Percentiles rank a stretch among this genome's conserved stretches.
These are phyloP conservation scores for Aspergillus hancockii DNA, from an alignment of 495 filamentous ascomycete genomes.

Conservation along the genomic window DNA sequence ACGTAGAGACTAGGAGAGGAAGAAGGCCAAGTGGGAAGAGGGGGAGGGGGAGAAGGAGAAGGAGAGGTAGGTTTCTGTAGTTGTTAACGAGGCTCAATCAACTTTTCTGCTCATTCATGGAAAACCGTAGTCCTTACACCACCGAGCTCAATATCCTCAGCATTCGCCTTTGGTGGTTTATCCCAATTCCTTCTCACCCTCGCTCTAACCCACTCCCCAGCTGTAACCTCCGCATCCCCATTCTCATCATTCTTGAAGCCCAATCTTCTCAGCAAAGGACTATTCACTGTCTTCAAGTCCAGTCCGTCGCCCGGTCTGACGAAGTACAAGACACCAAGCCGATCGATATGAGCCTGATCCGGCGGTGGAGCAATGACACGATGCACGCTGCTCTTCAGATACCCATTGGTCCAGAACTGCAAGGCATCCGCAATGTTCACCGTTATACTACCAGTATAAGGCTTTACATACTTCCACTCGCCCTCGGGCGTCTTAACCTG, in stretches of 20 bases:
- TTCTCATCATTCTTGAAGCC: conserved; percentile 18
- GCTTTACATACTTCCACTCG: conserved; percentile 51
- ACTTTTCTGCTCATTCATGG: neutral
- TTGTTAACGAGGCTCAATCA: too few relatives aligned
- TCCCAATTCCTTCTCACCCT: conserved; percentile 9
- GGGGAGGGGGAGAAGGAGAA: too few relatives aligned
- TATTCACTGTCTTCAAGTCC: conserved; percentile 19
- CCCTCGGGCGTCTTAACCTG: conserved; percentile 49
- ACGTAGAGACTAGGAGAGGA: too few relatives aligned
- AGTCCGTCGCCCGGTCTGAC: conserved; percentile 35
- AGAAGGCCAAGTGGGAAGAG: too few relatives aligned
- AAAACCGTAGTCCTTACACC: neutral
- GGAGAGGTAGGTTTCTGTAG: too few relatives aligned
- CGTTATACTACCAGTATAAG: conserved; percentile 45
- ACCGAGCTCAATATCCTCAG: neutral
- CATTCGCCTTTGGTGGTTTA: neutral
- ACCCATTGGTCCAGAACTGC: conserved; percentile 41
- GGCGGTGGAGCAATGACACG: conserved; percentile 47
- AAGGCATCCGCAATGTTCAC: conserved; percentile 50
- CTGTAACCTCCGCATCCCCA: conserved; percentile 13
- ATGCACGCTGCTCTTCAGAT: conserved; percentile 48
- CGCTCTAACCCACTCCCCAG: conserved; percentile 36
- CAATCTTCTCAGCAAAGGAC: conserved; percentile 17
- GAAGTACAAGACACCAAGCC: conserved; percentile 50
- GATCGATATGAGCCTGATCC: conserved; percentile 46